These are phyloP conservation scores for Chlorella ohadii DNA, from an alignment of 139 green algal species.

Conservation along the genomic window DNA sequence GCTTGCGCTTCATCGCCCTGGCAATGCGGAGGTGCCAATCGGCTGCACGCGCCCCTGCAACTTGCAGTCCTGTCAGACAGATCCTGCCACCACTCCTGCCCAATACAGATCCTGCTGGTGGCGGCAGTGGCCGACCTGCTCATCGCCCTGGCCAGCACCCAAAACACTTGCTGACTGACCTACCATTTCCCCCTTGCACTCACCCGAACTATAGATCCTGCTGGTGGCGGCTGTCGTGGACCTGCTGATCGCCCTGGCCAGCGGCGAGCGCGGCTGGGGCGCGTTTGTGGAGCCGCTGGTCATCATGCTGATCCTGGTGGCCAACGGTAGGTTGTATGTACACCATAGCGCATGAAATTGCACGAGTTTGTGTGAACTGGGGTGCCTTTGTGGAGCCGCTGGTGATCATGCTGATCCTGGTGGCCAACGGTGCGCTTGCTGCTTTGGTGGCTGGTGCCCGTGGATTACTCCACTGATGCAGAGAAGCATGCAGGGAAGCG, in stretches of 20 bases:
- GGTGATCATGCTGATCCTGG: neutral
- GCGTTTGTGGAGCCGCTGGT: conserved; percentile 97
- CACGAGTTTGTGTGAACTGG: too few species aligned
- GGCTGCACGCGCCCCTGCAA: too few species aligned
- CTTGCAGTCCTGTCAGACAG: too few species aligned
- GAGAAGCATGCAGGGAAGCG: too few species aligned
- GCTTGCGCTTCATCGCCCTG: too few species aligned
- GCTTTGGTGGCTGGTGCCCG: too few species aligned
- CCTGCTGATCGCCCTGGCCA: conserved; percentile 88
- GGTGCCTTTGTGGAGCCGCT: neutral
- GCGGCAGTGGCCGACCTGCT: conserved; percentile 91
- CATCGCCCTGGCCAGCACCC: conserved; percentile 88
- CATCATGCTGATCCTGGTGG: conserved; percentile 96
- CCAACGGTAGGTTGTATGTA: conserved; percentile 99
- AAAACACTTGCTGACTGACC: too few species aligned
- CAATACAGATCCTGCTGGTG: conserved; percentile 83
- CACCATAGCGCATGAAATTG: too few species aligned
- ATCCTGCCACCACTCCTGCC: too few species aligned
- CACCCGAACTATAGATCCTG: conserved; percentile 73
- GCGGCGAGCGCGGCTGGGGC: conserved; percentile 84
- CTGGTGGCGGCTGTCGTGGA: conserved; percentile 90
- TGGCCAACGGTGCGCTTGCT: neutral
- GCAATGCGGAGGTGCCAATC: too few species aligned
- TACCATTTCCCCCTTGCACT: neutral
- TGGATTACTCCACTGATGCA: too few species aligned